A percentile compares a stretch with the other conserved stretches of the same genome.
Evolutionary conservation across 805 yeast species (phyloP).

Genomic region (Geotrichum ghanense): DNA sequence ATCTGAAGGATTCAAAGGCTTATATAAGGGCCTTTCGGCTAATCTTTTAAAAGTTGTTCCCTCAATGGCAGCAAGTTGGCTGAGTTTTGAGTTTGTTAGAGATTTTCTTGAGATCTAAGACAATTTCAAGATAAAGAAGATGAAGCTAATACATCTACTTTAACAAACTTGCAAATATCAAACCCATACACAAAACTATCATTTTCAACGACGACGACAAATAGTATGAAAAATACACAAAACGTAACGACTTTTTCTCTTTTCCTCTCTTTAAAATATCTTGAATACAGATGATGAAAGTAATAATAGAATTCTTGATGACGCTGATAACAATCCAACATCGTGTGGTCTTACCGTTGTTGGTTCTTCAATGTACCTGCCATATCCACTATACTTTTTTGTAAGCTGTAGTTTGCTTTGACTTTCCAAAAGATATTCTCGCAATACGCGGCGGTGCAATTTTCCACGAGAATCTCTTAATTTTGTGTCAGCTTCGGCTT

Average conservation of each 20-base stretch:
- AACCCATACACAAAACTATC: no score
- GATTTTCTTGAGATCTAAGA: slow-evolving; percentile 20
- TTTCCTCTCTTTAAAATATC: slow-evolving; percentile 1
- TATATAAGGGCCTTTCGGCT: slow-evolving; percentile 50
- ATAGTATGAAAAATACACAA: background rate
- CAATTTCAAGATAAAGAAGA: background rate
- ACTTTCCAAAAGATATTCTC: no score
- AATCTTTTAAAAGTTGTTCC: slow-evolving; percentile 86
- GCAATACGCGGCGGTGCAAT: no score
- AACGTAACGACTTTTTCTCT: background rate
- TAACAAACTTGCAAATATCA: no score
- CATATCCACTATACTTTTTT: no score
- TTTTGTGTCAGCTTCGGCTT: no score
- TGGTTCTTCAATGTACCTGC: no score
- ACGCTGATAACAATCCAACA: background rate
- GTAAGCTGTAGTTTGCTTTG: no score
- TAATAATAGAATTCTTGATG: slow-evolving; percentile 1
- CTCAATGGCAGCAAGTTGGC: slow-evolving; percentile 93
- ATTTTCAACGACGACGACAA: background rate
- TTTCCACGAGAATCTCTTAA: no score
- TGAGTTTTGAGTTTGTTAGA: slow-evolving; percentile 67
- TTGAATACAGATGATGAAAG: background rate
- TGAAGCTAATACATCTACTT: no score
- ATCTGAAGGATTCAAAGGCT: slow-evolving; percentile 73
- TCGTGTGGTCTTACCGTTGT: background rate